Evolutionary conservation across 2,329 filamentous ascomycete genomes (phyloP).

Genomic region (Aspergillus brasiliensis): DNA sequence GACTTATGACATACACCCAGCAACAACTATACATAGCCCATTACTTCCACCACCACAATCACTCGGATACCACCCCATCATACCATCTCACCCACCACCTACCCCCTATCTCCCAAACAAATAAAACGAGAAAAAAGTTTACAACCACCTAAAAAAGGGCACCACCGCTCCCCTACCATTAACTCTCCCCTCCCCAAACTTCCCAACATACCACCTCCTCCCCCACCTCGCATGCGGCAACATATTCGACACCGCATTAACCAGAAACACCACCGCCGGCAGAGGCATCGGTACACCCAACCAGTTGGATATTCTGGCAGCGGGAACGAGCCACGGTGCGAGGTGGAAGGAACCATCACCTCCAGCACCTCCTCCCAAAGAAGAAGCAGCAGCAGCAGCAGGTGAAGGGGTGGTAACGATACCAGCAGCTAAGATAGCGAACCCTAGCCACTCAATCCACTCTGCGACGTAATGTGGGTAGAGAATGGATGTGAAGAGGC

Average conservation of each 20-base stretch:
- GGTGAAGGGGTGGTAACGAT: slow-evolving; percentile 23
- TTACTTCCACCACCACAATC: too few relatives aligned
- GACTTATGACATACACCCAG: not conserved
- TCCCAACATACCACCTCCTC: slow-evolving; percentile 80
- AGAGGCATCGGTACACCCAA: slow-evolving; percentile 56
- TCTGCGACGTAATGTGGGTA: slow-evolving; percentile 96
- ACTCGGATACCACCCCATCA: not conserved
- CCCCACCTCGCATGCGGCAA: slow-evolving; percentile 80
- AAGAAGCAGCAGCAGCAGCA: too few relatives aligned
- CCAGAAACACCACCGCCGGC: slow-evolving; percentile 77
- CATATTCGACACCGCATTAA: slow-evolving; percentile 92
- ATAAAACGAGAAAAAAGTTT: slow-evolving; percentile 11
- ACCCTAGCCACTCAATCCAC: slow-evolving; percentile 95
- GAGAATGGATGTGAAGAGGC: slow-evolving; percentile 78
- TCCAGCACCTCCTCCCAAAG: too few relatives aligned
- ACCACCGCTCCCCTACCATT: slow-evolving; percentile 73
- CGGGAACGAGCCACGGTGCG: slow-evolving; percentile 41
- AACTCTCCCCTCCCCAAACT: slow-evolving; percentile 83
- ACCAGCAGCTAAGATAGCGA: slow-evolving; percentile 62
- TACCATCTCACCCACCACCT: not conserved
- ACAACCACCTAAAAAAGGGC: slow-evolving; percentile 53
- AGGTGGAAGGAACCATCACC: slow-evolving; percentile 22
- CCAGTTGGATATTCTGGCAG: slow-evolving; percentile 29
- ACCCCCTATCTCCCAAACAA: not conserved
- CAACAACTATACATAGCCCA: not conserved